Conservation (phyloP, 305 asterid species). For the Ruellia speciosa region DNA sequence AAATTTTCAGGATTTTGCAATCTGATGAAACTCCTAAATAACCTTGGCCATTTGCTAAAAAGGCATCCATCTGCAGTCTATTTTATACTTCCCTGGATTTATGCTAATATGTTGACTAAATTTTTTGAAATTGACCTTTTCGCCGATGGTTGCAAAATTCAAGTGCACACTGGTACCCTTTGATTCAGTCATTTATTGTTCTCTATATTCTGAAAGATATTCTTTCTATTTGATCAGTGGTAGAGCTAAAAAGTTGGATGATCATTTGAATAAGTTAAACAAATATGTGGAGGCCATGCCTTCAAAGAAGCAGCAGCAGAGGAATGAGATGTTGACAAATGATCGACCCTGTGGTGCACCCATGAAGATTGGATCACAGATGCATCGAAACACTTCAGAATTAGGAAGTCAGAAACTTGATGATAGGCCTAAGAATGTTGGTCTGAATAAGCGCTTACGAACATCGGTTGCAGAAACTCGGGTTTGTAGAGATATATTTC, state of each 20-base stretch:
- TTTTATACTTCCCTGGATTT: not conserved
- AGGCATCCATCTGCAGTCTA: not conserved
- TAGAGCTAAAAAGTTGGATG: slow-evolving; percentile 72
- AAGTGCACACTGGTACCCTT: not conserved
- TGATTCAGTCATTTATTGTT: slow-evolving; percentile 10
- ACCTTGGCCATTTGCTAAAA: not conserved
- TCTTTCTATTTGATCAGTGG: slow-evolving; percentile 45
- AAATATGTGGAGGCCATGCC: slow-evolving; percentile 48
- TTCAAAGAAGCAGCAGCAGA: slow-evolving; percentile 68
- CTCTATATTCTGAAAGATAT: slow-evolving; percentile 23
- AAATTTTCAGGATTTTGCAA: slow-evolving; percentile 1
- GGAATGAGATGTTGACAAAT: slow-evolving; percentile 52
- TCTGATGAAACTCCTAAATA: slow-evolving; percentile 6
- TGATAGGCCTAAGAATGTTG: slow-evolving; percentile 72
- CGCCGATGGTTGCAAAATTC: slow-evolving; percentile 13
- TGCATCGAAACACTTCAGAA: slow-evolving; percentile 60
- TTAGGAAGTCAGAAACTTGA: slow-evolving; percentile 53
- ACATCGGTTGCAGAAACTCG: slow-evolving; percentile 80
- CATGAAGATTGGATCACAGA: slow-evolving; percentile 70
- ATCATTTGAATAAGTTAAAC: slow-evolving; percentile 56
- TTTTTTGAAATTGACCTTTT: not conserved
- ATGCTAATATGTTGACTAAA: no score
- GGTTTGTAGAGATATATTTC: slow-evolving; percentile 51
- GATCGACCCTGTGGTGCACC: slow-evolving; percentile 65
- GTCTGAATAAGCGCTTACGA: slow-evolving; percentile 76